Evolutionary conservation across 306 rosid species (phyloP), one percentile per base, ranked within the genome.

Genomic region (Chamaecrista fasciculata): DNA sequence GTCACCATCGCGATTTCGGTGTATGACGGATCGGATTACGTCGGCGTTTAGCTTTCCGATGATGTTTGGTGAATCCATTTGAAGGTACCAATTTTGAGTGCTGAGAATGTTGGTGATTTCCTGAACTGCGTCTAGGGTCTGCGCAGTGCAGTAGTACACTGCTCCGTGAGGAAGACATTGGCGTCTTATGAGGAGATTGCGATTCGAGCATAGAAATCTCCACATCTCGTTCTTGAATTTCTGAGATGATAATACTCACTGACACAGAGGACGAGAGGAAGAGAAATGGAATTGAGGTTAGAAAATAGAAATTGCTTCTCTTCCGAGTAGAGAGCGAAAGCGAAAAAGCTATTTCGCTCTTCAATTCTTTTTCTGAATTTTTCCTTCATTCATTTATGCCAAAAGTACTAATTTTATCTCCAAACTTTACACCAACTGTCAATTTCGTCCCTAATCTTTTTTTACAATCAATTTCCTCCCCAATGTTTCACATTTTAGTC

Each of bases 21-120:
- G 74, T 12, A 81, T 71, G 21, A 83, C 80, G 37, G 81, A 67
- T 18, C 80, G 74, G 46, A 86, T 78, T 16, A 86, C 76, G 19
- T 58, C 73, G 1, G 81, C 76, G 77, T 78, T 83, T 20, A 86
- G 80, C 71, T 76, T 81, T 44, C 19, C 50, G 31, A 60, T 42
- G 26, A 66, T 58, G 42, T 37, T 68, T 0, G 70, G 66, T 53
- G 79, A 58, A 60, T 74, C 60, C 49, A 83, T n/a, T 2, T 61
- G 51, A 53, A 47, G 10, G 28, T 50, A 29, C 88, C 91, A 86
- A 51, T 83, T 68, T 11, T 20, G 43, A 40, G 20, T 64, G 50
- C 25, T 50, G 70, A 86, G 78, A 79, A 81, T 71, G 63, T 29
- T 16, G 69, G 73, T 72, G 79, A 86, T 69, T 78, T 67, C 79